Base-by-base conservation (phyloP, 2,329 filamentous ascomycete species). In the Calonectria fujianensis region DNA sequence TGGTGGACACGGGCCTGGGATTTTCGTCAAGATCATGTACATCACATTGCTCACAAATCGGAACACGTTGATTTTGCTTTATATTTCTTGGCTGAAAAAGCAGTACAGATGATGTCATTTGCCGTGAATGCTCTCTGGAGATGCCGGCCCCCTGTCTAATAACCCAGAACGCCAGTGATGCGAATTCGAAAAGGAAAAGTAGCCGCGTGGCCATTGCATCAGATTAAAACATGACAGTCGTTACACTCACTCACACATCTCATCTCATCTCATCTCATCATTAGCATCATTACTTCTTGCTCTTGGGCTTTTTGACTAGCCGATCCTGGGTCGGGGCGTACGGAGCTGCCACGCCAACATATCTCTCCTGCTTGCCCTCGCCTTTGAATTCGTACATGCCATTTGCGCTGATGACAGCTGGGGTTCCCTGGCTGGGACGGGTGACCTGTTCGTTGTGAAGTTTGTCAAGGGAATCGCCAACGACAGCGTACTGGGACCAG, bases 401-500 rank as follows among this genome's bases (percentile, higher is more conserved):
- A 27, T 85, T 85, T 10, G 85, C 71, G 7, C 83, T 84, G 31
- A 87, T 77, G 9, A 81, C 81, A 24, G 88, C 89, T 0, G 91
- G 92, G 18, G 83, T 83, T 1, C 91, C 91, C 51, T 89, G 88
- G 11, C 85, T 86, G 1, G 95, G 96, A 69, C 91, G 90, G 64
- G 87, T 86, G 68, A 93, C 86, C 85, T 98, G 96, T 82, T 98
- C 94, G 66, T 92, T 90, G 83, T 98, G 96, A 76, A 98, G 88
- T 83, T 93, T 94, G 84, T 98, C 95, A 45, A 98, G 88, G 1
- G 95, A 92, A 29, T 85, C 83, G 64, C 95, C 96, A 4, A 97
- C 92, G n/a, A 98, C 90, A 79, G 95, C 95, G 84, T 98, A 98
- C 82, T 98, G 96, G 16, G 93, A 92, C 96, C 96, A 98, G 87